Evolutionary conservation across 176 grass and related monocot species (phyloP).

Genomic region (Juncus effusus): DNA sequence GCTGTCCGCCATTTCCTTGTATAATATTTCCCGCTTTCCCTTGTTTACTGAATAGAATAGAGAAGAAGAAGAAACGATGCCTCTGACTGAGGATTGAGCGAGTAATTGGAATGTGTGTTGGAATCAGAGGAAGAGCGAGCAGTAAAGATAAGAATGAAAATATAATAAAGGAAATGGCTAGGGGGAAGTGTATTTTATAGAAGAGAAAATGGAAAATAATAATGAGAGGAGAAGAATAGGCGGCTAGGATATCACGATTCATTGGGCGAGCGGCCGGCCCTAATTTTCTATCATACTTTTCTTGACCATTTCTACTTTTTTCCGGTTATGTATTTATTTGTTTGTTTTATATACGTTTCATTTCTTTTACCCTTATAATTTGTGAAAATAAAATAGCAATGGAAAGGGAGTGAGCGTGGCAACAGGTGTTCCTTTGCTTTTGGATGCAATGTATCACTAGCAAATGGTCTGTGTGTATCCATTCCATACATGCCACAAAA

Average conservation of each 20-base stretch:
- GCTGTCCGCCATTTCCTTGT: slow-evolving; percentile 22
- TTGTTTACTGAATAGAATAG: not conserved
- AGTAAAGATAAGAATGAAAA: slow-evolving; percentile 9
- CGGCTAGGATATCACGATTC: slow-evolving; percentile 2
- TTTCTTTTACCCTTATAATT: too few species aligned
- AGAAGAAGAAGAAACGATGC: not conserved
- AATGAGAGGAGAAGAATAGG: slow-evolving; percentile 17
- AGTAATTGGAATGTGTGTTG: not conserved
- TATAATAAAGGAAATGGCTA: slow-evolving; percentile 17
- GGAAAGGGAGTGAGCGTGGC: too few species aligned
- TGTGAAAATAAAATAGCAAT: too few species aligned
- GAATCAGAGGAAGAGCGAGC: not conserved
- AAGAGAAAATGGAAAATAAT: not conserved
- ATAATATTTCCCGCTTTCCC: too few species aligned
- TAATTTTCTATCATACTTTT: not conserved
- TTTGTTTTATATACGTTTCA: too few species aligned
- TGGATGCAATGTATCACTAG: not conserved
- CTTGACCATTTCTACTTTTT: too few species aligned
- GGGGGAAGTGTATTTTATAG: not conserved
- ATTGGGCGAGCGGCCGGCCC: slow-evolving; percentile 15
- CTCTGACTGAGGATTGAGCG: not conserved
- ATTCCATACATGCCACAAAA: not conserved
- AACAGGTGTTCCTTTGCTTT: not conserved
- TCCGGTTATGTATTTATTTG: too few species aligned
- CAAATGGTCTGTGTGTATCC: not conserved